Base-by-base conservation (phyloP, 1,139 yeast genomes). In the Lodderomyces elongisporus region DNA sequence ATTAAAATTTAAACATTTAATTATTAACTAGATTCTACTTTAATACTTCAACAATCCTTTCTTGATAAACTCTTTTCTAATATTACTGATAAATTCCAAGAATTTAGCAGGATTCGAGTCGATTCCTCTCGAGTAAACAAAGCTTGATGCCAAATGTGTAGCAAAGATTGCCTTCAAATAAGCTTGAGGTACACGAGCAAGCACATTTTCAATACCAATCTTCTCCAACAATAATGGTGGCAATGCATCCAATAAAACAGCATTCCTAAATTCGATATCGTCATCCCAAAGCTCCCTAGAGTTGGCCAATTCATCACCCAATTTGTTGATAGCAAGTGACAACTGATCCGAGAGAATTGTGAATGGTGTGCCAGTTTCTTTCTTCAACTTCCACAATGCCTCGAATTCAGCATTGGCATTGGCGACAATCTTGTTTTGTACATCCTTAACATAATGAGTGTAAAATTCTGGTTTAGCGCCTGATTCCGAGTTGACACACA, bases 121-220 rank as follows among this genome's bases (percentile, higher is more conserved):
- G 45, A 82, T 74, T 35, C 97, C 96, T 54, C 81, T 73, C 33
- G 85, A 74, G 61, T 91, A 91, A 42, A 91, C 95, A 60, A 85
- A 91, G 38, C 84, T 74, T 28, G 96, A 85, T 12, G 96, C 93
- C 49, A 91, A 72, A 54, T 79, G 83, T 28, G 95, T 85, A 34
- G 96, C 96, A 56, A 91, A 85, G 45, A 91, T 76, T 9, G 96
- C 95, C 54, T 79, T 80, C 54, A 89, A 70, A 58, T 91, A 91
- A 39, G 93, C 74, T 41, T 74, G 87, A 13, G 98, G 98, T 33
- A 91, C 94, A 49, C 94, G 77, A 30, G 67, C 51, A 49, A 89
- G 64, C 31, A 91, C 78, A 38, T 66, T 62, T 17, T 80, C 83
- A 39, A 87, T 73, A n/a, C 96, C 95, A 49, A 89, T 74, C 44